These are phyloP conservation scores for Irpex sp. DNA, from an alignment of 1,284 basidiomycete genomes.

Conservation along the genomic window DNA sequence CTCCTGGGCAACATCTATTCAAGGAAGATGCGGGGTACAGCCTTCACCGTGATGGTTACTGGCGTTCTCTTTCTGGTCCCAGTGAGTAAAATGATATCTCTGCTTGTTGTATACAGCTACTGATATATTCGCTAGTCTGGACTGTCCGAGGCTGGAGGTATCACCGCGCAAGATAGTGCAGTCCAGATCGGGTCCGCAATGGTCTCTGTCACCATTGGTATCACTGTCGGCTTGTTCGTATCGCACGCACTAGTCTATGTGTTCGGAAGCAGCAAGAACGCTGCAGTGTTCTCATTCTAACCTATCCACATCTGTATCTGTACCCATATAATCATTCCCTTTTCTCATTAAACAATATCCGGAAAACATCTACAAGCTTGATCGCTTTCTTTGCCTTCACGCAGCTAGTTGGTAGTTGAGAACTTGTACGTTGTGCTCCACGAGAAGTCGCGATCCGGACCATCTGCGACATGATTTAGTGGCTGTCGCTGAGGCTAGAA, in stretches of 20 bases:
- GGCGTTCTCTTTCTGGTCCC: conserved; percentile 85
- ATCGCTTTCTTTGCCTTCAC: background rate
- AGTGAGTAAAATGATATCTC: conserved; percentile 37
- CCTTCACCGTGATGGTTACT: conserved; percentile 87
- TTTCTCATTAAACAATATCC: background rate
- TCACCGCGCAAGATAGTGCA: conserved; percentile 64
- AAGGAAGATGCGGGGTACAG: conserved; percentile 80
- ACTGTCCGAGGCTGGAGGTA: conserved; percentile 82
- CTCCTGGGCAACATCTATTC: conserved; percentile 83
- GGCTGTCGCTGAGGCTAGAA: background rate
- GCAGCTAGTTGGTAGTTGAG: conserved; percentile 24
- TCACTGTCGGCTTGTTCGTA: conserved; percentile 88
- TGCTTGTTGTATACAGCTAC: background rate
- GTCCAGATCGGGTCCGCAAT: conserved; percentile 80
- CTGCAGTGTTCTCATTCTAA: conserved; percentile 81
- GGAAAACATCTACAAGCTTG: background rate
- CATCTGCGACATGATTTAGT: conserved; percentile 27
- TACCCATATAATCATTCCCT: background rate
- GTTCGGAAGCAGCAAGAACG: conserved; percentile 79
- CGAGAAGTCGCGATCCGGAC: conserved; percentile 35
- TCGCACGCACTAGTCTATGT: conserved; percentile 84
- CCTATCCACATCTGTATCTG: background rate
- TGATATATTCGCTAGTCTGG: conserved; percentile 56
- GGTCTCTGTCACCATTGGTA: conserved; percentile 88
- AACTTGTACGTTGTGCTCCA: conserved; percentile 45